phyloP scores from a whole-genome alignment of 2,329 filamentous ascomycete genomes.

The Fusarium verrucosum region DNA sequence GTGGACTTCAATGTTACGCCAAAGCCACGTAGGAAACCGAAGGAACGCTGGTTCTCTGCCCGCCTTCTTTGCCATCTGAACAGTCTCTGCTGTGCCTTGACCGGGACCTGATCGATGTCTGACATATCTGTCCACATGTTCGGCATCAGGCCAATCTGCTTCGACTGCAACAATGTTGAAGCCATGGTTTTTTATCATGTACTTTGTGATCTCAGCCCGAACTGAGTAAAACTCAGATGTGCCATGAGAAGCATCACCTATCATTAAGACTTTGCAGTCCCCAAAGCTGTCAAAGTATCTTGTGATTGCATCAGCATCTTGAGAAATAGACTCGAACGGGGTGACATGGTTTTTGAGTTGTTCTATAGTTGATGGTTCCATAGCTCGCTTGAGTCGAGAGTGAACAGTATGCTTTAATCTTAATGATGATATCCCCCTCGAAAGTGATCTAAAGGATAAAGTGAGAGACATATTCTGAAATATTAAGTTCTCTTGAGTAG shows the following conservation, averaged over 20 bases:
- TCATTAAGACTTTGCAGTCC: slow-evolving; percentile 19
- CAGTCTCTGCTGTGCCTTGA: slow-evolving; percentile 14
- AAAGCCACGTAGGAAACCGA: slow-evolving; percentile 28
- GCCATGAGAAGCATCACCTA: slow-evolving; percentile 22
- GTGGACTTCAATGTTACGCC: slow-evolving; percentile 30
- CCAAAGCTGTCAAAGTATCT: slow-evolving; percentile 25
- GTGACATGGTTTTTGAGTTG: slow-evolving; percentile 7
- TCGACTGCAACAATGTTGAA: slow-evolving; percentile 31
- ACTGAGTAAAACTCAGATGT: slow-evolving; percentile 27
- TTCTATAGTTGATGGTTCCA: slow-evolving; percentile 11
- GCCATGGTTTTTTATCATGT: slow-evolving; percentile 25
- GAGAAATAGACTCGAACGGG: slow-evolving; percentile 14
- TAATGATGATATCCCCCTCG: not conserved
- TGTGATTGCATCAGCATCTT: slow-evolving; percentile 3
- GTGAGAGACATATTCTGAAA: not conserved
- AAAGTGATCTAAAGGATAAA: not conserved
- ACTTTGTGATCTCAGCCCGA: slow-evolving; percentile 29
- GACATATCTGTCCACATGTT: slow-evolving; percentile 23
- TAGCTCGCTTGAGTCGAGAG: not conserved
- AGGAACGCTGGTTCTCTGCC: slow-evolving; percentile 21
- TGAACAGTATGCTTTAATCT: no score
- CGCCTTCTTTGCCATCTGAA: slow-evolving; percentile 11
- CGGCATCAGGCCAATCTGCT: slow-evolving; percentile 28
- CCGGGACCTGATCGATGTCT: slow-evolving; percentile 10
- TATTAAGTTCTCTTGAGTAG: not conserved